A percentile compares a stretch with the other conserved stretches of the same genome.
phyloP scores from a whole-genome alignment of 106 monocot species.

The Cymbidium sinense region DNA sequence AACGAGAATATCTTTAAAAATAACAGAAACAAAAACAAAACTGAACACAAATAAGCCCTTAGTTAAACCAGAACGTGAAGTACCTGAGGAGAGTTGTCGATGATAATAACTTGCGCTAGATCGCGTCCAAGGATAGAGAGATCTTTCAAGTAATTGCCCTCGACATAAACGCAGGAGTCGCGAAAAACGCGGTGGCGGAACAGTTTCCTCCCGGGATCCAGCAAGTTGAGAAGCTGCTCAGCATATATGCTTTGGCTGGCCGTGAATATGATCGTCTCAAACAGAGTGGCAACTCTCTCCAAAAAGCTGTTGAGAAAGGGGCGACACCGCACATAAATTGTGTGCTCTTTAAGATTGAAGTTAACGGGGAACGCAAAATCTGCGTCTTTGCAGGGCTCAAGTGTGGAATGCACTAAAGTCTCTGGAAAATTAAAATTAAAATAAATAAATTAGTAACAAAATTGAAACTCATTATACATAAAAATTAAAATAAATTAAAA shows the following conservation, averaged over 20 bases:
- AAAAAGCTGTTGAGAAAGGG: constrained; percentile 78
- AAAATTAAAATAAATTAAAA: background rate
- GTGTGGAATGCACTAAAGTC: constrained; percentile 88
- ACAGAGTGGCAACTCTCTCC: constrained; percentile 67
- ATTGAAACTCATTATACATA: background rate
- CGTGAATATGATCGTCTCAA: constrained; percentile 94
- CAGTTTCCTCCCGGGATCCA: constrained; percentile 85
- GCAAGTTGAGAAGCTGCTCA: constrained; percentile 80
- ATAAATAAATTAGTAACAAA: background rate
- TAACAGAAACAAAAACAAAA: background rate
- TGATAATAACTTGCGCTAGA: constrained; percentile 77
- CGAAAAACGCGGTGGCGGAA: constrained; percentile 95
- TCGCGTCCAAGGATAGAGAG: constrained; percentile 87
- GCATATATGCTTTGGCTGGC: constrained; percentile 99
- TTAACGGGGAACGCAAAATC: constrained; percentile 94
- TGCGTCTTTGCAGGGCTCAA: constrained; percentile 74
- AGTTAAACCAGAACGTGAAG: background rate
- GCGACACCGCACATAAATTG: constrained; percentile 85
- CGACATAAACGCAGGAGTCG: constrained; percentile 91
- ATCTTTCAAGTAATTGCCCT: constrained; percentile 97
- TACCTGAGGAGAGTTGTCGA: constrained; percentile 99
- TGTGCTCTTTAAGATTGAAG: constrained; percentile 84
- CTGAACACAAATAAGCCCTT: background rate
- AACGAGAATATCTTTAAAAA: too few relatives aligned
- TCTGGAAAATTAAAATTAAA: constrained; percentile 33